A percentile compares a stretch with the other conserved stretches of the same genome.
These are phyloP conservation scores for Hyphopichia khmerensis DNA, from an alignment of 1,139 yeast species.

Conservation along the genomic window DNA sequence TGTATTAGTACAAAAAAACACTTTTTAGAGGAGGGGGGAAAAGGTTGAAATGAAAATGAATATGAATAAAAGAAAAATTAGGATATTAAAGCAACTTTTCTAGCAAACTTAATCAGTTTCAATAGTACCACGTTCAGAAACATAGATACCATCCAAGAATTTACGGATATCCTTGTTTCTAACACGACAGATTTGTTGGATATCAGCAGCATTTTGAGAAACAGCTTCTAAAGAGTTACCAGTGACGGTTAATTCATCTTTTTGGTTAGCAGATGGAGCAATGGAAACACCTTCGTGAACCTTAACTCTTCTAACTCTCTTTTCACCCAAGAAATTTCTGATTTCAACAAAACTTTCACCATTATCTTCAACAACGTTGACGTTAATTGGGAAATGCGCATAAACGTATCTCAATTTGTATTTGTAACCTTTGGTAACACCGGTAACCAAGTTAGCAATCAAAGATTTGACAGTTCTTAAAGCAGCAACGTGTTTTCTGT, in stretches of 20 bases:
- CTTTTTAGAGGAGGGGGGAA: conserved; percentile 1
- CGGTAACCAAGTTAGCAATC: conserved; percentile 90
- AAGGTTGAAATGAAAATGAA: not conserved
- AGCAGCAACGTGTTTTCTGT: conserved; percentile 99
- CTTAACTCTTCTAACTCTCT: conserved; percentile 85
- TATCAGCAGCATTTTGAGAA: conserved; percentile 97
- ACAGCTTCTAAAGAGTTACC: conserved; percentile 99
- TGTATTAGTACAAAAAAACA: conserved; percentile 21
- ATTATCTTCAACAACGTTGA: conserved; percentile 76
- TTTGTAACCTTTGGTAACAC: conserved; percentile 99
- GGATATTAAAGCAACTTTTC: too few species aligned
- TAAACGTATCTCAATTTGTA: conserved; percentile 99
- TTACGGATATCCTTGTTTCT: conserved; percentile 99
- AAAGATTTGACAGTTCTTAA: conserved; percentile 97
- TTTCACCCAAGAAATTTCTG: conserved; percentile 99
- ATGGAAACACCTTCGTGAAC: conserved; percentile 86
- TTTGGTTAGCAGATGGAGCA: conserved; percentile 78
- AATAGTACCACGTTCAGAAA: conserved; percentile 89
- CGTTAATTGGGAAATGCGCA: conserved; percentile 99
- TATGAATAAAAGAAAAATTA: not conserved
- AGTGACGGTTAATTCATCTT: conserved; percentile 88
- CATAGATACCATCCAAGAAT: conserved; percentile 99
- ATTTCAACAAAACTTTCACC: conserved; percentile 83
- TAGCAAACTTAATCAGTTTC: conserved; percentile 51
- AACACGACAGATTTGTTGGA: conserved; percentile 97